A percentile compares a stretch with the other conserved stretches of the same genome.
phyloP scores from a whole-genome alignment of 352 stramenopile species.

The Globisporangium alternatum region DNA sequence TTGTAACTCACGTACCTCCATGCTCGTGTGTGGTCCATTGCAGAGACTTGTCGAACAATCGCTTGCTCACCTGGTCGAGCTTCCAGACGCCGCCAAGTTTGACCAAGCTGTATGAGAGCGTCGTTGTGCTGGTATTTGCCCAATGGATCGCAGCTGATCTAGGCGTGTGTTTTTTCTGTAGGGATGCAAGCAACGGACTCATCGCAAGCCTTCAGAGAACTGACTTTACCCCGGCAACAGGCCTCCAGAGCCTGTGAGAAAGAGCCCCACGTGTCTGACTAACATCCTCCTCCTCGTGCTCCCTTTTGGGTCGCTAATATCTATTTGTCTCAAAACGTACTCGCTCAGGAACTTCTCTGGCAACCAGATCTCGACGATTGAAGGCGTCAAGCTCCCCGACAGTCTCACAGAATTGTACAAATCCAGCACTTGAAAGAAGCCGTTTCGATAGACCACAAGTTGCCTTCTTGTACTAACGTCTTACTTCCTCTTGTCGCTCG shows the following conservation, averaged over 20 bases:
- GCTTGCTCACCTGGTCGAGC: constrained; percentile 12
- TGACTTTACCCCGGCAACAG: constrained; percentile 6
- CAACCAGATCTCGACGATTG: constrained; percentile 16
- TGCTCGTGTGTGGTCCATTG: too few relatives aligned
- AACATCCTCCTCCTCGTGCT: neutral
- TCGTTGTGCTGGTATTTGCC: neutral
- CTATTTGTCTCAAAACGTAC: neutral
- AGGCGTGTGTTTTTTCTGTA: neutral
- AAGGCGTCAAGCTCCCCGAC: constrained; percentile 16
- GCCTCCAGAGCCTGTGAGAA: constrained; percentile 8
- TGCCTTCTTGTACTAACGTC: neutral
- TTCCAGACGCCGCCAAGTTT: neutral
- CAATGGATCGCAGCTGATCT: neutral
- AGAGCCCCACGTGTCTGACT: neutral
- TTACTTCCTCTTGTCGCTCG: neutral
- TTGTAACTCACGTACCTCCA: neutral
- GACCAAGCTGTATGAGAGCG: constrained; percentile 4
- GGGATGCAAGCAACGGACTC: constrained; percentile 1
- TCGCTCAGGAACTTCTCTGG: constrained; percentile 8
- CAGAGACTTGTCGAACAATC: constrained; percentile 16
- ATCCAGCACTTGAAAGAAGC: neutral
- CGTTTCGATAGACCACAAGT: neutral
- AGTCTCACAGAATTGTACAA: constrained; percentile 11
- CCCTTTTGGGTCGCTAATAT: neutral
- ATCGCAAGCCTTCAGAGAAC: constrained; percentile 10